These are phyloP conservation scores for Epichloe gansuensis DNA, from an alignment of 2,329 filamentous ascomycete species.

Conservation along the genomic window DNA sequence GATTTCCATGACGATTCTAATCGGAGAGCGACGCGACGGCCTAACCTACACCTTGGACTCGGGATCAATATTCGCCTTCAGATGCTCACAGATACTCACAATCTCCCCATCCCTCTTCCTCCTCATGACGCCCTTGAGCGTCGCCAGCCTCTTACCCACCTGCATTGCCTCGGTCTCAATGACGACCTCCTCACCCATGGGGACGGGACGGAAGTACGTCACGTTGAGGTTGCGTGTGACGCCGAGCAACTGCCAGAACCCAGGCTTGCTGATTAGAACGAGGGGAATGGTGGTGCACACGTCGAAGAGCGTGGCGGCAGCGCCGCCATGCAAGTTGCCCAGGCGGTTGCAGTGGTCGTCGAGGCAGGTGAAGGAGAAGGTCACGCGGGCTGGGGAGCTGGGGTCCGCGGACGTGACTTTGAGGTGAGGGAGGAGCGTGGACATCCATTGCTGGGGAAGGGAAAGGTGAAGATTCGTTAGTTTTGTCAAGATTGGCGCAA, in stretches of 20 bases:
- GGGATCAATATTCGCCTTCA: slow-evolving; percentile 50
- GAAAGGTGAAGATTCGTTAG: background rate
- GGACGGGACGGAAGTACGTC: slow-evolving; percentile 54
- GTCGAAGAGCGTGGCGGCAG: slow-evolving; percentile 56
- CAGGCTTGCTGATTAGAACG: slow-evolving; percentile 41
- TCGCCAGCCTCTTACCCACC: slow-evolving; percentile 40
- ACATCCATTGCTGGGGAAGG: slow-evolving; percentile 32
- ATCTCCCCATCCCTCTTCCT: slow-evolving; percentile 39
- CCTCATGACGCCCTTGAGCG: slow-evolving; percentile 42
- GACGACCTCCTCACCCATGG: slow-evolving; percentile 35
- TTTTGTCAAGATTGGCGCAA: background rate
- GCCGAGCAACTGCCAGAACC: slow-evolving; percentile 49
- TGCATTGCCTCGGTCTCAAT: slow-evolving; percentile 47
- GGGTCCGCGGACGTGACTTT: slow-evolving; percentile 25
- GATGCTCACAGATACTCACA: slow-evolving; percentile 49
- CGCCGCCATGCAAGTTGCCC: slow-evolving; percentile 48
- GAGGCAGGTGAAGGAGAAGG: slow-evolving; percentile 38
- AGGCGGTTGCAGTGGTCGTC: slow-evolving; percentile 39
- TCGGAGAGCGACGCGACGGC: no score
- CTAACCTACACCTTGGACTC: slow-evolving; percentile 16
- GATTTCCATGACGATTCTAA: no score
- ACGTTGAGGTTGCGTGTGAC: slow-evolving; percentile 55
- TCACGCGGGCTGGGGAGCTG: slow-evolving; percentile 23
- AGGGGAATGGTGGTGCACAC: slow-evolving; percentile 49
- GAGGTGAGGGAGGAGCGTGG: slow-evolving; percentile 28